A percentile compares a stretch with the other conserved stretches of the same genome.
Conservation (phyloP, 139 green algal genomes). For the Bryopsis sp. region DNA sequence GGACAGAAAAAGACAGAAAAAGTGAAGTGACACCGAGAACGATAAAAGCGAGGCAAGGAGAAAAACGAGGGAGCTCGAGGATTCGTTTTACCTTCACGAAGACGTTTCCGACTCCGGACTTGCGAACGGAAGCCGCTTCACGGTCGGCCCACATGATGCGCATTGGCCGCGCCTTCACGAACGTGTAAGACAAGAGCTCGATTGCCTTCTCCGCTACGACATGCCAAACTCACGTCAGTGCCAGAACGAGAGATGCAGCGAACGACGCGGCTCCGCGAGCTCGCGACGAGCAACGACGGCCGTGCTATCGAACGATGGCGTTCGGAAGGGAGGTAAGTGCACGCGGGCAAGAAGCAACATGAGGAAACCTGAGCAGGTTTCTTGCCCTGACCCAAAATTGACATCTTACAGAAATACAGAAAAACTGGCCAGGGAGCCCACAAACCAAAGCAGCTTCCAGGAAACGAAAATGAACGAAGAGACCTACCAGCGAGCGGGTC, state of each 20-base stretch:
- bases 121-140: constrained; percentile 61
- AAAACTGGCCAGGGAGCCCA: background rate
- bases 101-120: constrained; percentile 80
- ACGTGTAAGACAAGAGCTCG: constrained; percentile 83
- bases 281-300: background rate
- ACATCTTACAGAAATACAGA: constrained; percentile 10
- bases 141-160: constrained; percentile 92
- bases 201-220: constrained; percentile 70
- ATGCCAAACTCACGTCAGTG: background rate
- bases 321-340: no score
- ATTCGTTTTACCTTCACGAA: constrained; percentile 77
- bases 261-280: background rate
- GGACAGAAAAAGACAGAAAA: no score
- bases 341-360: no score
- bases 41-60: no score
- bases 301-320: no score
- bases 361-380: no score
- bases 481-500: constrained; percentile 62
- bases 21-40: no score
- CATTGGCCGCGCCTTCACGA: constrained; percentile 77
- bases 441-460: no score
- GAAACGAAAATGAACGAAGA: background rate
- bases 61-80: no score
- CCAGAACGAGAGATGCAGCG: background rate
- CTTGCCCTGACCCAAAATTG: background rate